Evolutionary conservation across 2,329 filamentous ascomycete species (phyloP).

Genomic region (Colletotrichum musicola): DNA sequence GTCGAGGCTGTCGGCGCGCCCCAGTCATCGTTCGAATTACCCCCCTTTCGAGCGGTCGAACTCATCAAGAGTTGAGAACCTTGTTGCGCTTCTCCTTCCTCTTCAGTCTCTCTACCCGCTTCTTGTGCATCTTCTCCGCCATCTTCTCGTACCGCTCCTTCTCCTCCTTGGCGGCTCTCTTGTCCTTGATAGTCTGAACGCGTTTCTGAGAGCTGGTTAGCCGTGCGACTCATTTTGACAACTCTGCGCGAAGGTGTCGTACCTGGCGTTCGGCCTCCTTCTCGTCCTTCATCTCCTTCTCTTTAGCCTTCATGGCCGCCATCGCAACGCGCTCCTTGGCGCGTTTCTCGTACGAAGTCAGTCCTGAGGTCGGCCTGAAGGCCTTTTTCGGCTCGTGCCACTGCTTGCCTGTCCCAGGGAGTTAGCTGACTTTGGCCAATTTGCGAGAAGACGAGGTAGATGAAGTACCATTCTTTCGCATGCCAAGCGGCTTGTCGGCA

Average conservation of each 20-base stretch:
- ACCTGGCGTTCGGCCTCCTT: constrained; percentile 92
- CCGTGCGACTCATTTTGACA: constrained; percentile 7
- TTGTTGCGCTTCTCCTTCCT: constrained; percentile 97
- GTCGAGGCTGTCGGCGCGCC: constrained; percentile 7
- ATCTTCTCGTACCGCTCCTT: constrained; percentile 92
- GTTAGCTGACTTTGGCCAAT: constrained; percentile 10
- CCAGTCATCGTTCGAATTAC: constrained; percentile 12
- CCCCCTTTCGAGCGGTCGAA: constrained; percentile 8
- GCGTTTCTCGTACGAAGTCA: constrained; percentile 84
- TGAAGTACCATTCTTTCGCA: constrained; percentile 84
- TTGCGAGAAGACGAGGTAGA: constrained; percentile 20
- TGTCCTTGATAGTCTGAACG: constrained; percentile 85
- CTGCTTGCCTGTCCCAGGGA: constrained; percentile 79
- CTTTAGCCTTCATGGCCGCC: constrained; percentile 87
- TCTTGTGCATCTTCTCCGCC: constrained; percentile 98
- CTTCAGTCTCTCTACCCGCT: constrained; percentile 92
- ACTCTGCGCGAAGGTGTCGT: constrained; percentile 44
- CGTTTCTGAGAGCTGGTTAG: constrained; percentile 67
- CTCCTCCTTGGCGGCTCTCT: constrained; percentile 89
- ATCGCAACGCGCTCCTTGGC: constrained; percentile 76
- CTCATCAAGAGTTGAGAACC: constrained; percentile 76
- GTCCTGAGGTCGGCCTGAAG: constrained; percentile 84
- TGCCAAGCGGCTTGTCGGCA: constrained; percentile 65
- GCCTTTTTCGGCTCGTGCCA: constrained; percentile 89
- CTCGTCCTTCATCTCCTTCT: constrained; percentile 96